phyloP scores from a whole-genome alignment of 2,329 filamentous ascomycete species.

The Fusarium papillatum region DNA sequence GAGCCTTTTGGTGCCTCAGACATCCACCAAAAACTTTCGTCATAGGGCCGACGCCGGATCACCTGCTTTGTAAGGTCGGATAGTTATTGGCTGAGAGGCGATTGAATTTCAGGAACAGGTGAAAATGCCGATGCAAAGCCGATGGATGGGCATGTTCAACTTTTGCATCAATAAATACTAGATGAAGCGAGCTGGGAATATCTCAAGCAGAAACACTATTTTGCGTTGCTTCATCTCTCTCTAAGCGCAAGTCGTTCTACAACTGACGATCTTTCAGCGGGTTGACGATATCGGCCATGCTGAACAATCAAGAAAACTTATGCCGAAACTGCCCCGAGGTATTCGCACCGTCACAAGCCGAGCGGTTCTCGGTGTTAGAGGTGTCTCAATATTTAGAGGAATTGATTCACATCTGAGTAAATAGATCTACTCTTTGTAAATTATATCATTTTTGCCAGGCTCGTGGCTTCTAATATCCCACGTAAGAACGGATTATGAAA shows the following conservation, averaged over 20 bases:
- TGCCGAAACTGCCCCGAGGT: constrained; percentile 44
- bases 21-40: constrained; percentile 42
- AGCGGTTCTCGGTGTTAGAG: constrained; percentile 11
- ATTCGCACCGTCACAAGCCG: constrained; percentile 27
- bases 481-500: background rate
- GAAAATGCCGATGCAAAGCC: constrained; percentile 32
- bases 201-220: background rate
- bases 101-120: constrained; percentile 16
- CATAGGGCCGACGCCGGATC: constrained; percentile 45
- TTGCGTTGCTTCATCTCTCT: background rate
- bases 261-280: background rate
- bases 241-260: background rate
- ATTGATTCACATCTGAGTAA: background rate
- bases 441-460: background rate
- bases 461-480: background rate
- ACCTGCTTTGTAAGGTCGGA: constrained; percentile 16
- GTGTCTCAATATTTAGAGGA: background rate
- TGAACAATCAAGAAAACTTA: constrained; percentile 17
- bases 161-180: background rate
- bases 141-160: constrained; percentile 7
- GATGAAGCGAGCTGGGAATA: background rate
- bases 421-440: background rate
- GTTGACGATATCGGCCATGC: constrained; percentile 3
- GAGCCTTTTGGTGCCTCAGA: constrained; percentile 42
- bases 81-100: constrained; percentile 28